These are phyloP conservation scores for Argentina anserina DNA, from an alignment of 306 rosid species.

Conservation along the genomic window DNA sequence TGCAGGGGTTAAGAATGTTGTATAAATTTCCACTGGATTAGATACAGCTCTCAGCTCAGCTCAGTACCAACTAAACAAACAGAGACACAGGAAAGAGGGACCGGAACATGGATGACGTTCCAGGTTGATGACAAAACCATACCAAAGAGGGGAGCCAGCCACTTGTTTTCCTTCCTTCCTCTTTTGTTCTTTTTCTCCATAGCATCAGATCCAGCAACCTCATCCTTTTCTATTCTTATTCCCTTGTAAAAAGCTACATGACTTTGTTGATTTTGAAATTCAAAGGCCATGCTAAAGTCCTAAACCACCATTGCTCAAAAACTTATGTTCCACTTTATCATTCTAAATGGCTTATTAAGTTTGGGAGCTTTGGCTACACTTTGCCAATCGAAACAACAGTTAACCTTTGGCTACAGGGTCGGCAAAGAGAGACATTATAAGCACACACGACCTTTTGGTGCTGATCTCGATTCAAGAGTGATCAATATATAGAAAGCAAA, in stretches of 20 bases:
- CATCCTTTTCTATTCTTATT: not conserved
- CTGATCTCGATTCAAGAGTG: no score
- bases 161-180: not conserved
- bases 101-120: not conserved
- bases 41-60: not conserved
- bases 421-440: no score
- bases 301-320: not conserved
- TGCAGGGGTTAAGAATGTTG: not conserved
- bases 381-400: not conserved
- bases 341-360: not conserved
- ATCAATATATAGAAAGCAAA: not conserved
- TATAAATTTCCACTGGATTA: not conserved
- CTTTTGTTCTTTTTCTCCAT: not conserved
- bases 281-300: no score
- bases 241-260: not conserved
- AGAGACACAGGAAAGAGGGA: not conserved
- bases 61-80: not conserved
- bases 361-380: not conserved
- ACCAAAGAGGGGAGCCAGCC: not conserved
- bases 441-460: no score
- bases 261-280: not conserved
- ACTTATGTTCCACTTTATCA: not conserved
- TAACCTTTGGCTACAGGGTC: no score
- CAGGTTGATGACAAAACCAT: not conserved
- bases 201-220: slow-evolving; percentile 9